phyloP scores from a whole-genome alignment of 2,329 filamentous ascomycete genomes.

The Rachicladosporium sp. region DNA sequence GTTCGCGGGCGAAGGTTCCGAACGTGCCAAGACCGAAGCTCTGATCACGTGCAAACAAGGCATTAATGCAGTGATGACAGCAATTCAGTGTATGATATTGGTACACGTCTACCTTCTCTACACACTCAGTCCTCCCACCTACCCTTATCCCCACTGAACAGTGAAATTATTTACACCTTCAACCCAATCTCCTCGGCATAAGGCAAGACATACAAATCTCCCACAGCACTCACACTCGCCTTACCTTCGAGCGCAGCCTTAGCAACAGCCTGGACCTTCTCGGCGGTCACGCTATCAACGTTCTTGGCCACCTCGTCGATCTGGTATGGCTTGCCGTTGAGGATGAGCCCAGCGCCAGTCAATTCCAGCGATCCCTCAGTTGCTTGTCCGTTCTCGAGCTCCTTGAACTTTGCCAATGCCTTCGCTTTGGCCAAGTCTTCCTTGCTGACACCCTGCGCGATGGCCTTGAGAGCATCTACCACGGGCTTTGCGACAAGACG shows the following conservation, averaged over 20 bases:
- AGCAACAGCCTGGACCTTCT: slow-evolving; percentile 81
- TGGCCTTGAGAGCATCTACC: slow-evolving; percentile 69
- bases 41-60: too few relatives aligned
- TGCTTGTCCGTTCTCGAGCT: slow-evolving; percentile 69
- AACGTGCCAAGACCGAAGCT: too few relatives aligned
- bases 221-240: slow-evolving; percentile 78
- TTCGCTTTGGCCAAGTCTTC: slow-evolving; percentile 88
- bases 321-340: slow-evolving; percentile 71
- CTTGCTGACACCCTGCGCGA: slow-evolving; percentile 57
- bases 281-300: slow-evolving; percentile 68
- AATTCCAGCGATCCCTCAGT: slow-evolving; percentile 66
- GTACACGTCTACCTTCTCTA: too few relatives aligned
- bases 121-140: too few relatives aligned
- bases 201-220: slow-evolving; percentile 81
- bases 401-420: slow-evolving; percentile 85
- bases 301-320: slow-evolving; percentile 66
- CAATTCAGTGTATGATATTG: too few relatives aligned
- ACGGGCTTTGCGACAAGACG: slow-evolving; percentile 62
- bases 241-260: slow-evolving; percentile 80
- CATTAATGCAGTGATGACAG: too few relatives aligned
- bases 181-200: slow-evolving; percentile 91
- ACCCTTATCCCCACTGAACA: neutral
- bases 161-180: slow-evolving; percentile 59
- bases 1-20: too few relatives aligned
- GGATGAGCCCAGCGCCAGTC: slow-evolving; percentile 73